A percentile compares a stretch with the other conserved stretches of the same genome.
These are phyloP conservation scores for Coemansia sp. DNA, from an alignment of 192 early-diverging fungal species.

Conservation along the genomic window DNA sequence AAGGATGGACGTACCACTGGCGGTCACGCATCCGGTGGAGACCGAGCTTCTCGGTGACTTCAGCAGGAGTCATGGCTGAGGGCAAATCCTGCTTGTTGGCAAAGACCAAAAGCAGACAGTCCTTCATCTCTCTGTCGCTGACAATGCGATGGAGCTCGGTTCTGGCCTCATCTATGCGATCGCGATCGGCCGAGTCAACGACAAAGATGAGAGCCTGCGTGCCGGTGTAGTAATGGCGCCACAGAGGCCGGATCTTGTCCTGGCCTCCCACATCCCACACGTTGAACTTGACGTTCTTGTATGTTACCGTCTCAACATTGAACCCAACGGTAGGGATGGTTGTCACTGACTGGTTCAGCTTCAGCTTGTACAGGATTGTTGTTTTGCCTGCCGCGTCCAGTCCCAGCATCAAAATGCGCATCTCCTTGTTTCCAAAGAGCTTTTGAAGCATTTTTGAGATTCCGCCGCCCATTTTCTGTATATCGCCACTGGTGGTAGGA, in stretches of 20 bases:
- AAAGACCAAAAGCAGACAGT: slow-evolving; percentile 76
- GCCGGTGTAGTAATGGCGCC: slow-evolving; percentile 83
- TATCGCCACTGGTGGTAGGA: too few relatives aligned
- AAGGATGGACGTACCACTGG: slow-evolving; percentile 89
- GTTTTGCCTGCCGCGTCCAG: slow-evolving; percentile 56
- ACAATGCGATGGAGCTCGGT: slow-evolving; percentile 80
- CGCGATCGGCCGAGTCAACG: slow-evolving; percentile 81
- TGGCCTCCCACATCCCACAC: slow-evolving; percentile 89
- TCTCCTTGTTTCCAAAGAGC: slow-evolving; percentile 56
- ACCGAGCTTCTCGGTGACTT: slow-evolving; percentile 88
- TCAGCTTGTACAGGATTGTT: slow-evolving; percentile 57
- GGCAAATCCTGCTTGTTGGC: slow-evolving; percentile 79
- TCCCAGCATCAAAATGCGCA: slow-evolving; percentile 59
- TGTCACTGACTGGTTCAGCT: slow-evolving; percentile 55
- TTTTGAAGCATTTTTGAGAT: slow-evolving; percentile 54
- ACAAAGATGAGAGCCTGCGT: slow-evolving; percentile 85
- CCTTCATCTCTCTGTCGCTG: slow-evolving; percentile 79
- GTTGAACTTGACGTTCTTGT: slow-evolving; percentile 81
- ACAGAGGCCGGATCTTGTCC: slow-evolving; percentile 84
- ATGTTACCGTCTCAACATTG: slow-evolving; percentile 82
- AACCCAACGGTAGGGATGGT: slow-evolving; percentile 65
- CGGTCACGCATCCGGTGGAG: slow-evolving; percentile 81
- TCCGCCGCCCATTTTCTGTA: slow-evolving; percentile 42
- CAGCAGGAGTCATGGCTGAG: slow-evolving; percentile 87
- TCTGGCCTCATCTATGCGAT: slow-evolving; percentile 81